Evolutionary conservation across 2,329 filamentous ascomycete species (phyloP), one percentile per base, ranked within the genome.

Genomic region (Alternaria triticimaculans): DNA sequence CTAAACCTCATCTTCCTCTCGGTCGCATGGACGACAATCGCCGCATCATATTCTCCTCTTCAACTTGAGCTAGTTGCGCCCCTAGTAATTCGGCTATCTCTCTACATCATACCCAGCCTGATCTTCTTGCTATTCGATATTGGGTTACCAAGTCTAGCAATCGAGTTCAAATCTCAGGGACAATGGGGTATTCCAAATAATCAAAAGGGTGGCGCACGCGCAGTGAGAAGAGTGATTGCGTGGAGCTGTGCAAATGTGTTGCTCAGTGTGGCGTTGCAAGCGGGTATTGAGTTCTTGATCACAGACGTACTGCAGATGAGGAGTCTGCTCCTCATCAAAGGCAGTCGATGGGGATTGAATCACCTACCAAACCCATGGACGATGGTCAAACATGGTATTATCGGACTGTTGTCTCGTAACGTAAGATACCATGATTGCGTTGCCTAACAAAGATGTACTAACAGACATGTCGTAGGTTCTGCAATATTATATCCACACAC

Each of bases 1-100:
- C 84, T 97, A 67, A 97, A 96, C 78, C 82, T 97, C 23, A 83
- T 96, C 66, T 94, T 97, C 83, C 96, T 97, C 80, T 95, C 94
- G 79, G 87, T 97, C 82, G 95, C 92, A 71, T 97, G 94, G 94
- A 89, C 89, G 6, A 95, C 92, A 0, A 86, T 97, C 30, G 88
- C 96, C 43, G 83, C 95, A 4, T 91, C 91, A 7, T 91, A 96
- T 72, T 85, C 90, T 1, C 89, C 92, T 0, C 83, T 96, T 15
- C 87, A 88, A 62, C 88, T 97, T 61, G 93, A 97, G 78, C 78
- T 96, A 1, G 83, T 92, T 56, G 92, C 90, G 59, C 90, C 90
- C 0, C 78, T 92, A 6, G 86, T 87, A 23, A 83, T 94, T 53
- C 90, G 92, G 45, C 62, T 90, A 10, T 68, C 92, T 5, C 89